phyloP scores from a whole-genome alignment of 805 yeast species.

The Wickerhamomyces queroliae region DNA sequence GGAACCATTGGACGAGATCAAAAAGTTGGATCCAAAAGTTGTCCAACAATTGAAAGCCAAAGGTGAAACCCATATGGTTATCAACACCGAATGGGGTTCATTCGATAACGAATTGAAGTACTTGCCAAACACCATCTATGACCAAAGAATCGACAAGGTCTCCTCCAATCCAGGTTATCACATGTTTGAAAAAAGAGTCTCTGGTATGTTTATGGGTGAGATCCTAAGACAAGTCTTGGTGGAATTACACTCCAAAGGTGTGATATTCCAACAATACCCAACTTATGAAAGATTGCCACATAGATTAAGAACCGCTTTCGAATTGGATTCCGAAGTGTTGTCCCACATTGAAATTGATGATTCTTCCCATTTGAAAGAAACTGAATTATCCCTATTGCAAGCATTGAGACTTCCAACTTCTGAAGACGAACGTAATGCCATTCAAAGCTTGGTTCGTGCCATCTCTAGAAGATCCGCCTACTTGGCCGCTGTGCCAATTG shows the following conservation, averaged over 20 bases:
- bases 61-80: constrained; percentile 68
- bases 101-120: constrained; percentile 78
- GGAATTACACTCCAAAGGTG: constrained; percentile 56
- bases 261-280: constrained; percentile 51
- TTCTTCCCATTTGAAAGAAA: constrained; percentile 62
- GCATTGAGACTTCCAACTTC: constrained; percentile 66
- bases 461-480: constrained; percentile 87
- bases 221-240: constrained; percentile 67
- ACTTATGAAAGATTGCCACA: constrained; percentile 40
- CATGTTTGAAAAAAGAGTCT: constrained; percentile 86
- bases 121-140: constrained; percentile 77
- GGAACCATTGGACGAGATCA: constrained; percentile 69
- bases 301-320: constrained; percentile 70
- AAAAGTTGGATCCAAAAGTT: constrained; percentile 55
- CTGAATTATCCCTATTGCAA: constrained; percentile 63
- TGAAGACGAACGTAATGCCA: constrained; percentile 62
- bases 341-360: constrained; percentile 85
- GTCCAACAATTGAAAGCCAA: constrained; percentile 29
- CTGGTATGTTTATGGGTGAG: constrained; percentile 94
- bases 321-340: constrained; percentile 74
- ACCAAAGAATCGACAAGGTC: constrained; percentile 57
- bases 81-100: constrained; percentile 98
- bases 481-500: constrained; percentile 82
- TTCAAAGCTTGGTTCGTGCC: constrained; percentile 70
- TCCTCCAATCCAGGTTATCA: constrained; percentile 86